Conservation (phyloP, 2,329 filamentous ascomycete genomes). For the Fusarium nelsonii region DNA sequence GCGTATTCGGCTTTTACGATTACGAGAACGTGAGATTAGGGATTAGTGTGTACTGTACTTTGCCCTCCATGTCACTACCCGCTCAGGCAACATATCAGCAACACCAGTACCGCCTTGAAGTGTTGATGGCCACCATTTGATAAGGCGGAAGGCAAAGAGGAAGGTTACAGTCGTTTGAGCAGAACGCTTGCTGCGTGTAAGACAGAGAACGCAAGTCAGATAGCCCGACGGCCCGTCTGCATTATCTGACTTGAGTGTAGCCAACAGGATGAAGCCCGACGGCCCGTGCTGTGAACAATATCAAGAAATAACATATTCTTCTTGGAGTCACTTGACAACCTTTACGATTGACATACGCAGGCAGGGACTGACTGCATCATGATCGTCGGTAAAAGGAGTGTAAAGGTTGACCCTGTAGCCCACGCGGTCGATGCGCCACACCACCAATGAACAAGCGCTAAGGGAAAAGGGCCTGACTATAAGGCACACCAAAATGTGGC, state of each 20-base stretch:
- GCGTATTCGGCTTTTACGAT: slow-evolving; percentile 42
- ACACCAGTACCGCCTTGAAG: not conserved
- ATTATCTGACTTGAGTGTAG: not conserved
- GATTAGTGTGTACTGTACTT: not conserved
- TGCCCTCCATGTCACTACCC: not conserved
- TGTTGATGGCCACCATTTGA: not conserved
- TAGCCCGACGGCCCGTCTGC: slow-evolving; percentile 1
- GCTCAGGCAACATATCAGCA: not conserved
- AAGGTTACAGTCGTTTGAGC: not conserved
- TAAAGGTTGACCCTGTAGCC: slow-evolving; percentile 30
- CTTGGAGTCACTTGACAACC: not conserved
- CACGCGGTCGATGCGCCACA: slow-evolving; percentile 42
- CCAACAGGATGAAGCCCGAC: not conserved
- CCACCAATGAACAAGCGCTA: slow-evolving; percentile 12
- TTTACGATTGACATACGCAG: not conserved
- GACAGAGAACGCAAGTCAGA: slow-evolving; percentile 18
- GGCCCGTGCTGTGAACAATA: slow-evolving; percentile 33
- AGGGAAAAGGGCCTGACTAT: slow-evolving; percentile 11
- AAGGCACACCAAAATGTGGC: not conserved
- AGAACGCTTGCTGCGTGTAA: slow-evolving; percentile 1
- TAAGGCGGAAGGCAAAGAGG: not conserved
- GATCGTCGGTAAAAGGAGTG: slow-evolving; percentile 12
- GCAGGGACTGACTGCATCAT: slow-evolving; percentile 11
- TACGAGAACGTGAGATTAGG: slow-evolving; percentile 23
- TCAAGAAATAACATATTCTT: slow-evolving; percentile 21